Evolutionary conservation across 257 asterid species (phyloP).

Genomic region (Capsicum baccatum): DNA sequence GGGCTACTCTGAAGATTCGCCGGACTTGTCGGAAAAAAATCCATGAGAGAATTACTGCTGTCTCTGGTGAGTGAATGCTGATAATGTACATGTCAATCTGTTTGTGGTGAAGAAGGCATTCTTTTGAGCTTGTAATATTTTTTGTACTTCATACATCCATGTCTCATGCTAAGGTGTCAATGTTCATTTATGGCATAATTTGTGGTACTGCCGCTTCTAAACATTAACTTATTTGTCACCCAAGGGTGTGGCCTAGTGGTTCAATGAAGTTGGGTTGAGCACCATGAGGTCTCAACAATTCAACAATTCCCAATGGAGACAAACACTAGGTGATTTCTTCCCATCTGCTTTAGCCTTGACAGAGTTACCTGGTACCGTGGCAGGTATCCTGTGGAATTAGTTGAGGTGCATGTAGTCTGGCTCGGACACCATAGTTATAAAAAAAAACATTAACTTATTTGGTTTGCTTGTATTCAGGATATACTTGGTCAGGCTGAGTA

Average conservation of each 20-base stretch:
- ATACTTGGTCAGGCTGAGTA: not conserved
- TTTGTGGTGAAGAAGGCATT: not conserved
- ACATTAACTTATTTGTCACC: not conserved
- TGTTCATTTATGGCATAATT: not conserved
- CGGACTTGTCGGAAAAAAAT: constrained; percentile 80
- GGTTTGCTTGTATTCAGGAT: constrained; percentile 8
- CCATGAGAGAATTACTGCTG: constrained; percentile 76
- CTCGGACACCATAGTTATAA: too few relatives aligned
- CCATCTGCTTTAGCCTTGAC: too few relatives aligned
- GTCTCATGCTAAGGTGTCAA: not conserved
- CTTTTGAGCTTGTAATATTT: not conserved
- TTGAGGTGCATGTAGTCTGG: too few relatives aligned
- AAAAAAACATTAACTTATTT: not conserved
- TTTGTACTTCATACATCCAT: not conserved
- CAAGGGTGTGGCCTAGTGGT: too few relatives aligned
- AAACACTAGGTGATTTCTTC: too few relatives aligned
- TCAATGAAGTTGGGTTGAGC: too few relatives aligned
- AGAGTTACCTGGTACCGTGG: too few relatives aligned
- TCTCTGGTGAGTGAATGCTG: constrained; percentile 54
- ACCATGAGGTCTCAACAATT: too few relatives aligned
- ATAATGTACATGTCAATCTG: not conserved
- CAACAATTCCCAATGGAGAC: too few relatives aligned
- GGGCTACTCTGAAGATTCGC: constrained; percentile 59
- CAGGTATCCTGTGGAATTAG: too few relatives aligned
- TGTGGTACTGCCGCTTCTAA: not conserved